A percentile compares a stretch with the other conserved stretches of the same genome.
Conservation (phyloP, 75 land plant genomes). For the Sequoiadendron giganteum region DNA sequence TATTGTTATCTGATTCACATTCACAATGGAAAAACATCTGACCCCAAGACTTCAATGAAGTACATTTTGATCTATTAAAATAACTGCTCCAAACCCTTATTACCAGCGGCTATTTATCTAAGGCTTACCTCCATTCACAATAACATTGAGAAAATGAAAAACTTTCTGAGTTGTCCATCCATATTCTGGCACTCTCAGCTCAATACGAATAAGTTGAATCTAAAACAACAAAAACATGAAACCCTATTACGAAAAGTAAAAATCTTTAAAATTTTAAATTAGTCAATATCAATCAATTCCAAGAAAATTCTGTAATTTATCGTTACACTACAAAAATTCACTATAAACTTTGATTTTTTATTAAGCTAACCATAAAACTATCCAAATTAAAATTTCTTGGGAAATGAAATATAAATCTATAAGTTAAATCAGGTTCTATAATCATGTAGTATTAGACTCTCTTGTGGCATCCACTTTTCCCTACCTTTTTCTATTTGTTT, state of each 20-base stretch:
- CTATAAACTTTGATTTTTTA: neutral
- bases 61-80: neutral
- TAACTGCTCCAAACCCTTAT: neutral
- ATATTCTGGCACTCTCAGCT: constrained; percentile 92
- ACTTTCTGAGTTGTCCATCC: constrained; percentile 99
- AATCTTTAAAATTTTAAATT: neutral
- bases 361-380: neutral
- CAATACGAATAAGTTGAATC: constrained; percentile 90
- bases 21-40: neutral
- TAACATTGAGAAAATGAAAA: constrained; percentile 90
- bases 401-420: neutral
- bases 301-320: neutral
- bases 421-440: neutral
- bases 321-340: neutral
- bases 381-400: neutral
- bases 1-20: neutral
- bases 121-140: constrained; percentile 88
- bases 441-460: neutral
- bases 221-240: constrained; percentile 20
- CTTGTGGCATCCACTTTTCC: neutral
- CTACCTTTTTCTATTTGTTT: too few species aligned
- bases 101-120: neutral
- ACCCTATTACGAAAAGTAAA: neutral
- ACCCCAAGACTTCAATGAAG: neutral
- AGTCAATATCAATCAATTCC: neutral